phyloP scores from a whole-genome alignment of 2,329 filamentous ascomycete species.

The Pyricularia grisea region DNA sequence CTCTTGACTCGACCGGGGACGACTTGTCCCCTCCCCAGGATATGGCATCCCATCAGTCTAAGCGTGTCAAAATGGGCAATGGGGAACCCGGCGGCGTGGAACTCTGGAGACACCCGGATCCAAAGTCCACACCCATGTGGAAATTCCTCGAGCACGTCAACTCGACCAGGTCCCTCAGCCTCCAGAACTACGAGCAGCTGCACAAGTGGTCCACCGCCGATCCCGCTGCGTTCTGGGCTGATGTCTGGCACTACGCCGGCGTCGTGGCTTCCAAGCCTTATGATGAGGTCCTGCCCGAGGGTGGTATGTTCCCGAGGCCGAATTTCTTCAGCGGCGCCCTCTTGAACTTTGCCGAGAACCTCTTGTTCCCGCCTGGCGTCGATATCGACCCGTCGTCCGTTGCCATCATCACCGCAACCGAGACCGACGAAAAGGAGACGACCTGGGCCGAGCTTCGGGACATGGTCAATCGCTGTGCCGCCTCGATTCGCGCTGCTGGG shows the following conservation, averaged over 20 bases:
- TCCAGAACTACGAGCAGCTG: constrained; percentile 63
- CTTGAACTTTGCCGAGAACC: constrained; percentile 92
- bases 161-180: constrained; percentile 50
- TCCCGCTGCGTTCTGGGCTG: constrained; percentile 70
- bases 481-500: constrained; percentile 54
- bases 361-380: constrained; percentile 62
- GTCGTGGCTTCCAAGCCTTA: constrained; percentile 60
- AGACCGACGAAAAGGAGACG: constrained; percentile 52
- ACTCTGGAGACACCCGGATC: constrained; percentile 64
- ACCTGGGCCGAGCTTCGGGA: constrained; percentile 78
- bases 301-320: constrained; percentile 77
- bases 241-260: constrained; percentile 75
- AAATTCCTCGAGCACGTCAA: constrained; percentile 63
- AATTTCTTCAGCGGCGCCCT: constrained; percentile 71
- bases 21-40: neutral
- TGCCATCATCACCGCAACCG: constrained; percentile 75
- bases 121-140: constrained; percentile 60
- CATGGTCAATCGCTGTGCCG: constrained; percentile 63
- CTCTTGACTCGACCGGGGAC: neutral
- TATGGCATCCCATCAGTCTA: neutral
- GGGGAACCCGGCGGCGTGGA: constrained; percentile 23
- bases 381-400: constrained; percentile 46
- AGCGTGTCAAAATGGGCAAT: neutral
- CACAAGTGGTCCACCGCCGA: constrained; percentile 79
- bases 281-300: constrained; percentile 52